Percentiles rank a stretch among this genome's conserved stretches.
phyloP scores from a whole-genome alignment of 176 grass and related monocot genomes.

The Calamus simplicifolius region DNA sequence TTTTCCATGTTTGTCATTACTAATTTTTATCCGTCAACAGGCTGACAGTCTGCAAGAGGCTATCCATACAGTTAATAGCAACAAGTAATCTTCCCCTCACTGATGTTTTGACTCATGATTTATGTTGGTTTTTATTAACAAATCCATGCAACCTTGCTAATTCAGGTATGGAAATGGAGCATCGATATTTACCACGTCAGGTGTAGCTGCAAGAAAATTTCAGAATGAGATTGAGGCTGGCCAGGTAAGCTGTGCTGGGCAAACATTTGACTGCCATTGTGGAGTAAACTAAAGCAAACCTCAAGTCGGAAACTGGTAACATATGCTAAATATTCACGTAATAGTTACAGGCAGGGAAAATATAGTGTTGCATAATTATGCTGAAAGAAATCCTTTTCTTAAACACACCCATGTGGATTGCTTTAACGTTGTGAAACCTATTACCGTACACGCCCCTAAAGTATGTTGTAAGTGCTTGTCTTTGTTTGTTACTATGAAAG shows the following conservation, averaged over 20 bases:
- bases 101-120: constrained; percentile 5
- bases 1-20: neutral
- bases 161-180: constrained; percentile 87
- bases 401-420: too few relatives aligned
- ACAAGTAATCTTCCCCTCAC: constrained; percentile 48
- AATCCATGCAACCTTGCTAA: constrained; percentile 19
- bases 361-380: too few relatives aligned
- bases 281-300: too few relatives aligned
- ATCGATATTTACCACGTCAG: constrained; percentile 93
- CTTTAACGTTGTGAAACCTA: too few relatives aligned
- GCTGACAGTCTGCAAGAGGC: constrained; percentile 81
- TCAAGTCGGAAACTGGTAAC: too few relatives aligned
- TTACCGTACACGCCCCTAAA: too few relatives aligned
- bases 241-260: constrained; percentile 35
- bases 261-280: neutral
- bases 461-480: too few relatives aligned
- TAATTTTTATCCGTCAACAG: constrained; percentile 31
- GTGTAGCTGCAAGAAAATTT: constrained; percentile 74
- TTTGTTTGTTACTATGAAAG: too few relatives aligned
- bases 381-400: too few relatives aligned
- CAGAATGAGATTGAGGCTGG: constrained; percentile 92
- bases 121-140: neutral
- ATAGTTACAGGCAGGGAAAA: too few relatives aligned
- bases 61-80: constrained; percentile 81
- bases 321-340: too few relatives aligned